These are phyloP conservation scores for Ilex aquifolium DNA, from an alignment of 257 asterid species.

Conservation along the genomic window DNA sequence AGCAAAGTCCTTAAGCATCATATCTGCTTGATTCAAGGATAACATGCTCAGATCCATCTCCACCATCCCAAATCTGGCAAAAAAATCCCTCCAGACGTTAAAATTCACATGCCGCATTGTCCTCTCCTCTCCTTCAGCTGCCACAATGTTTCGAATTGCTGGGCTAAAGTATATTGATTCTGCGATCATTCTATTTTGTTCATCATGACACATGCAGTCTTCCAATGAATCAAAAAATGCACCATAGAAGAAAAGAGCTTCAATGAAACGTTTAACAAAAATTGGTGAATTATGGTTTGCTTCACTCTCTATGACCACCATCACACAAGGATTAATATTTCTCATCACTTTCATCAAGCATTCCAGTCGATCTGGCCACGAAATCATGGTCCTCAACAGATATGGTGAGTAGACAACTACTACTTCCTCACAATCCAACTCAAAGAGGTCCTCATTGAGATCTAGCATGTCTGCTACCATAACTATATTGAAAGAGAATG, in stretches of 20 bases:
- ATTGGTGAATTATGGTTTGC: constrained; percentile 16
- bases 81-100: constrained; percentile 31
- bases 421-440: constrained; percentile 21
- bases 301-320: constrained; percentile 29
- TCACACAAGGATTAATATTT: constrained; percentile 24
- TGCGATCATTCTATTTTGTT: constrained; percentile 7
- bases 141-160: constrained; percentile 12
- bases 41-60: constrained; percentile 30
- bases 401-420: constrained; percentile 28
- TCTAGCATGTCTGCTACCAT: constrained; percentile 19
- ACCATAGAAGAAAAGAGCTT: constrained; percentile 15
- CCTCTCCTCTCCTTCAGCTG: constrained; percentile 18
- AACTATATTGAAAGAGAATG: constrained; percentile 16
- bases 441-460: constrained; percentile 26
- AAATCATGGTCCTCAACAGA: constrained; percentile 17
- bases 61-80: constrained; percentile 19
- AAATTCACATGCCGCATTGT: constrained; percentile 16
- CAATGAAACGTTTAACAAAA: constrained; percentile 26
- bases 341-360: constrained; percentile 16
- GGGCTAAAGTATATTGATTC: constrained; percentile 22
- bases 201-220: constrained; percentile 18
- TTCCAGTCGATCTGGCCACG: constrained; percentile 20
- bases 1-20: constrained; percentile 20
- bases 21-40: constrained; percentile 32
- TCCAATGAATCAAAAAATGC: constrained; percentile 29